Percentiles rank a stretch among this genome's conserved stretches.
phyloP scores from a whole-genome alignment of 805 yeast species.

The Suhomyces sp. region DNA sequence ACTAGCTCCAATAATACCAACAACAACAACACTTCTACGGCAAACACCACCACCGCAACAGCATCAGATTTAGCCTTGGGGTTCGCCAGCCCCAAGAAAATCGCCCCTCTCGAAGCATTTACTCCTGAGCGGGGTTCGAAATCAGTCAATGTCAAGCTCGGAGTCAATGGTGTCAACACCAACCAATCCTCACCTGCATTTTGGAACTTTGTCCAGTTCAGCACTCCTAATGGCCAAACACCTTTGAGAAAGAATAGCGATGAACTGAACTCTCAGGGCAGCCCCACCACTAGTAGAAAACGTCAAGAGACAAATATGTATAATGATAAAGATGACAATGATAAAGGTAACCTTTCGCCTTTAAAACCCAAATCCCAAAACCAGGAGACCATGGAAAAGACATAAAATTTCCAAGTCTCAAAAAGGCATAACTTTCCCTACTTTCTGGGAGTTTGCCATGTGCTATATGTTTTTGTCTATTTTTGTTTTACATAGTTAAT shows the following conservation, averaged over 20 bases:
- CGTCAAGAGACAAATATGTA: constrained; percentile 7
- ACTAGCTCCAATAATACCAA: constrained; percentile 7
- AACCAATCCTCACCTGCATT: constrained; percentile 80
- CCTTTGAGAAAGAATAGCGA: constrained; percentile 39
- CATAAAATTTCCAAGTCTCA: too few species aligned
- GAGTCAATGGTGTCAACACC: constrained; percentile 32
- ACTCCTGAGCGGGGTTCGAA: constrained; percentile 45
- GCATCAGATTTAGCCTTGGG: constrained; percentile 36
- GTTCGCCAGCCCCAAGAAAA: constrained; percentile 42
- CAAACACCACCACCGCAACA: constrained; percentile 23
- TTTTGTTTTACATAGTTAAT: not conserved
- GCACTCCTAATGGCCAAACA: constrained; percentile 45
- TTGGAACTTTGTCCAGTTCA: constrained; percentile 87
- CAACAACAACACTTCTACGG: not conserved
- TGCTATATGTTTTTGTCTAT: not conserved
- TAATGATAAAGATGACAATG: constrained; percentile 12
- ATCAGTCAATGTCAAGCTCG: constrained; percentile 17
- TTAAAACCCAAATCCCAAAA: constrained; percentile 11
- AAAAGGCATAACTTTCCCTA: not conserved
- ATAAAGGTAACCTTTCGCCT: constrained; percentile 16
- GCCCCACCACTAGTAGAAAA: constrained; percentile 39
- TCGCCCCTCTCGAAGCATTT: constrained; percentile 41
- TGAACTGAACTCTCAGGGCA: constrained; percentile 35
- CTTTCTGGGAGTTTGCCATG: not conserved
- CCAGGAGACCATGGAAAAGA: constrained; percentile 3